phyloP scores from a whole-genome alignment of 1,139 yeast genomes.

The Saccharomycopsis hybrid region DNA sequence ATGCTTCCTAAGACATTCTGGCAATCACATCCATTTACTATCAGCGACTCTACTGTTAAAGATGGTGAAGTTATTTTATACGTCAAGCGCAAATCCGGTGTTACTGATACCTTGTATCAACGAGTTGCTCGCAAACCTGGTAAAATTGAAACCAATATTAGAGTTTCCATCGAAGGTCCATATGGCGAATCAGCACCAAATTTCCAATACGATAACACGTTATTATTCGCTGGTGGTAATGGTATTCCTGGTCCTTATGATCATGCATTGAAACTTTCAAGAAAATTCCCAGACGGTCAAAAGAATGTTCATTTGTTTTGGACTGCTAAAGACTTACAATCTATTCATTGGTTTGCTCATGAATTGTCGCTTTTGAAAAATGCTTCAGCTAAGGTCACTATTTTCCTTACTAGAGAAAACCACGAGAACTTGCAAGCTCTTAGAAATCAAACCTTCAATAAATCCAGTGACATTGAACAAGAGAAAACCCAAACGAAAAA shows the following conservation, averaged over 20 bases:
- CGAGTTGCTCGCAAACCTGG: conserved; percentile 8
- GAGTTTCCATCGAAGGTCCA: conserved; percentile 32
- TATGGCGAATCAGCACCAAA: conserved; percentile 40
- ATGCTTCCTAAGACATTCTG: conserved; percentile 29
- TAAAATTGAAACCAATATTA: conserved; percentile 13
- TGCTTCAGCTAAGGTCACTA: conserved; percentile 31
- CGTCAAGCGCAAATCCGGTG: conserved; percentile 36
- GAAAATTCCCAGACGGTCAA: conserved; percentile 26
- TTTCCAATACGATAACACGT: conserved; percentile 45
- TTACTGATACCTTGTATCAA: conserved; percentile 27
- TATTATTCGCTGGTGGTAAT: conserved; percentile 65
- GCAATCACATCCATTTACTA: conserved; percentile 56
- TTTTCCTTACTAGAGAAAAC: conserved; percentile 42
- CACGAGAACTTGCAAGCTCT: conserved; percentile 15
- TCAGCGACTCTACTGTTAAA: conserved; percentile 24
- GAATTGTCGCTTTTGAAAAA: conserved; percentile 37
- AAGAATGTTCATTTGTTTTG: conserved; percentile 39
- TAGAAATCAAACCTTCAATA: neutral
- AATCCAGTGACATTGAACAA: neutral
- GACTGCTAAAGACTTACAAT: conserved; percentile 42
- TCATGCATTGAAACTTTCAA: conserved; percentile 33
- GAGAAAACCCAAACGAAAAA: too few species aligned
- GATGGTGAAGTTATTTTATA: conserved; percentile 30
- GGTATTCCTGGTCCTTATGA: conserved; percentile 61
- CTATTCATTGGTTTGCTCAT: conserved; percentile 44